Percentiles rank a stretch among this genome's conserved stretches.
Conservation (phyloP, 2,329 filamentous ascomycete species). For the Periconia macrospinosa region DNA sequence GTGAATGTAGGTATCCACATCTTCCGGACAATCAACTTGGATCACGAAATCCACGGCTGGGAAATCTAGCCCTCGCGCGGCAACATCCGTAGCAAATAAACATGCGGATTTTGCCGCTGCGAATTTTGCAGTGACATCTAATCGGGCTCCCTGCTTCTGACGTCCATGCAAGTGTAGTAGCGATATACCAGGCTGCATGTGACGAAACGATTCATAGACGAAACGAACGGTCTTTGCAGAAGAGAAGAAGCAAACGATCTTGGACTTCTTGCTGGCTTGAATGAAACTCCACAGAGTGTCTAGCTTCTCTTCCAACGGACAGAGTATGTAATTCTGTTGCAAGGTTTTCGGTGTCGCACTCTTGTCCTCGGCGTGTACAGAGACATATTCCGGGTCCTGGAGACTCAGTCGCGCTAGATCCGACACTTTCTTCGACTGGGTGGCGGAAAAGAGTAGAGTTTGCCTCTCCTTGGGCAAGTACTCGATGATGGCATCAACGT, state of each 20-base stretch:
- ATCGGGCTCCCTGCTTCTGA: conserved; percentile 85
- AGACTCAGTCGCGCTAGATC: conserved; percentile 88
- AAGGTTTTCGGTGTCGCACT: conserved; percentile 80
- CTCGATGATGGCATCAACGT: conserved; percentile 89
- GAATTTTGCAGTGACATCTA: conserved; percentile 87
- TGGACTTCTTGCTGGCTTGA: conserved; percentile 84
- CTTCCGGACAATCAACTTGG: conserved; percentile 96
- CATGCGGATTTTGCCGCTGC: conserved; percentile 79
- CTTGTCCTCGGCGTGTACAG: conserved; percentile 81
- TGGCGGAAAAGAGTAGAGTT: conserved; percentile 93
- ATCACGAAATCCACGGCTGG: conserved; percentile 98
- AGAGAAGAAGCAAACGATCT: conserved; percentile 93
- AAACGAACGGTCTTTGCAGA: conserved; percentile 97
- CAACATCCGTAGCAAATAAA: conserved; percentile 93
- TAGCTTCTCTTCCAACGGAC: conserved; percentile 83
- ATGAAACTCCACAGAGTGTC: conserved; percentile 94
- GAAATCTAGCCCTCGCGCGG: conserved; percentile 92
- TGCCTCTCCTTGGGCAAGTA: conserved; percentile 85
- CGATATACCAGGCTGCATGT: conserved; percentile 91
- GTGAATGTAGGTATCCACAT: conserved; percentile 97
- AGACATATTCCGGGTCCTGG: conserved; percentile 89
- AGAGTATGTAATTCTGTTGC: conserved; percentile 89
- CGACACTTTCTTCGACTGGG: conserved; percentile 91
- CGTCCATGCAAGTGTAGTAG: conserved; percentile 90
- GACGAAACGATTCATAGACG: conserved; percentile 88